Base-by-base conservation (phyloP, 176 grass and related monocot species). In the Oryza officinalis region DNA sequence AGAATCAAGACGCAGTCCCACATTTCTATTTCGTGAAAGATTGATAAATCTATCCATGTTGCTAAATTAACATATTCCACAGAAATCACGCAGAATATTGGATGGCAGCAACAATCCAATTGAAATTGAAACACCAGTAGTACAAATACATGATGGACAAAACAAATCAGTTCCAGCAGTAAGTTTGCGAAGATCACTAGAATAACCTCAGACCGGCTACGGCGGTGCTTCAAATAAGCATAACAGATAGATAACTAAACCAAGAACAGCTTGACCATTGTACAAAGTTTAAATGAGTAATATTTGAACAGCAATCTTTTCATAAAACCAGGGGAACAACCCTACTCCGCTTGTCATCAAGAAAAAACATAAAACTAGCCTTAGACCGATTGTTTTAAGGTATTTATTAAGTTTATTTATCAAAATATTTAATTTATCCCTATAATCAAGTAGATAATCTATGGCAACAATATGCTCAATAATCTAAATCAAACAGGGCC, bases 21-120 rank as follows among this genome's bases (percentile, higher is more conserved):
- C 95, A 26, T 87, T 97, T 94, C 95, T 88, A 75, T 97, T 97
- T 69, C 95, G 61, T 72, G 95, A 97, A 79, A 94, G 92, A 82
- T 93, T 97, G 25, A 94, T 90, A 84, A 97, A 97, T n/a, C n/a
- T n/a, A n/a, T n/a, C n/a, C n/a, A n/a, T n/a, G n/a, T n/a, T n/a
- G n/a, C n/a, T n/a, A n/a, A n/a, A 78, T 44, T 61, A 17, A 80
- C 17, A 80, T 6, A 67, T 27, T 46, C 25, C 43, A 47, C 7
- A 28, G 4, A 35, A 68, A 54, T 8, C 41, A 52, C 6, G 6
- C 26, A 35, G 25, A 10, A 61, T 30, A 6, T 0, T 44, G 15
- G 15, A 80, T 27, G 12, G 8, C 12, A 50, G 27, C 31, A 52
- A 28, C 31, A 4, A 40, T 67, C 14, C 28, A 33, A 40, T 33